phyloP scores from a whole-genome alignment of 192 early-diverging fungal species.

The Umbelopsis sp. region DNA sequence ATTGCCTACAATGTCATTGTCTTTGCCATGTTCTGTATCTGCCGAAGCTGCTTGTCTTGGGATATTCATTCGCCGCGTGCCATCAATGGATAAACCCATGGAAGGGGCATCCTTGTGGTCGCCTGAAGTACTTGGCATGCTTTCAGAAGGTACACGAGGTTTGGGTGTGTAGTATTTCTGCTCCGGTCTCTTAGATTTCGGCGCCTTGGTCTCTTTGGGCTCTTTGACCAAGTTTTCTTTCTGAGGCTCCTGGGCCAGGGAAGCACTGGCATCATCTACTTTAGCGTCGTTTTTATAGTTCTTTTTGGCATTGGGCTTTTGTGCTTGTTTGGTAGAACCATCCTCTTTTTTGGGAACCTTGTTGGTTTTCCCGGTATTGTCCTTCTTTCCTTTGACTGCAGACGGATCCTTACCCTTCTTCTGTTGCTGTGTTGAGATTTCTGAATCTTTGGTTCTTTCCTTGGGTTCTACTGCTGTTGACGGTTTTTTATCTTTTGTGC shows the following conservation, averaged over 20 bases:
- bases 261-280: background rate
- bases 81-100: background rate
- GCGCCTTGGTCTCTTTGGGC: background rate
- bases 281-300: background rate
- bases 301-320: background rate
- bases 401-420: no score
- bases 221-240: background rate
- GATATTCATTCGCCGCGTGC: conserved; percentile 10
- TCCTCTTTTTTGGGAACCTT: background rate
- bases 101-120: background rate
- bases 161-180: conserved; percentile 7
- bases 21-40: background rate
- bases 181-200: conserved; percentile 3
- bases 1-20: background rate
- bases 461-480: background rate
- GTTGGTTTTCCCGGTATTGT: no score
- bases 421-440: no score
- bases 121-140: background rate
- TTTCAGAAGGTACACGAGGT: background rate
- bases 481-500: background rate
- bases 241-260: background rate
- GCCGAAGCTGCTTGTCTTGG: background rate
- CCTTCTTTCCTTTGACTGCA: no score
- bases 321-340: background rate
- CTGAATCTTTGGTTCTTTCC: background rate